Conservation (phyloP, 257 asterid species). For the Verbascum thapsus region DNA sequence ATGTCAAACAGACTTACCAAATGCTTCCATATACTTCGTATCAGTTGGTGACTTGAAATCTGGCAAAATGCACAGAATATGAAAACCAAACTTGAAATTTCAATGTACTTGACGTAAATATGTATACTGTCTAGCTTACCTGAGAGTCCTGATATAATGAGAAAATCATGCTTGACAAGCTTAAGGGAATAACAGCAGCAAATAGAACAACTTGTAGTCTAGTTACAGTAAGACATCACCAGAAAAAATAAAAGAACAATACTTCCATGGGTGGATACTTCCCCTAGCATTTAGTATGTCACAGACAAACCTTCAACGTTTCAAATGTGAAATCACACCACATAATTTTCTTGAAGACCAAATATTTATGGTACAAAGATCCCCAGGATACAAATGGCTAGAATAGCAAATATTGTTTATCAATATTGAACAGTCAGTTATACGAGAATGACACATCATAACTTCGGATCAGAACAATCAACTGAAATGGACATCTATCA, state of each 20-base stretch:
- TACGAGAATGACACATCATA: conserved; percentile 12
- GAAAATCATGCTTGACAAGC: conserved; percentile 20
- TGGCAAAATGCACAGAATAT: conserved; percentile 41
- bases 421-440: conserved; percentile 26
- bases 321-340: conserved; percentile 8
- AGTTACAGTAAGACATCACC: conserved; percentile 23
- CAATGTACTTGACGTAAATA: conserved; percentile 13
- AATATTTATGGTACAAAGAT: neutral
- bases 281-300: neutral
- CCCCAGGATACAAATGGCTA: conserved; percentile 16
- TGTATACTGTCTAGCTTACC: conserved; percentile 1
- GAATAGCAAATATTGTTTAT: conserved; percentile 15
- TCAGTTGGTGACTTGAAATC: conserved; percentile 89
- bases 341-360: conserved; percentile 20
- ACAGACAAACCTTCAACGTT: neutral
- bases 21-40: conserved; percentile 90
- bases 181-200: conserved; percentile 3
- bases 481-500: conserved; percentile 8
- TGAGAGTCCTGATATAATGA: conserved; percentile 10
- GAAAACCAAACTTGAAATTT: conserved; percentile 1
- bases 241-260: conserved; percentile 10
- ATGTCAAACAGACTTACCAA: conserved; percentile 57
- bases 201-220: conserved; percentile 6
- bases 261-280: neutral
- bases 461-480: conserved; percentile 9